These are phyloP conservation scores for Clausena lansium DNA, from an alignment of 345 rosid species.

Conservation along the genomic window DNA sequence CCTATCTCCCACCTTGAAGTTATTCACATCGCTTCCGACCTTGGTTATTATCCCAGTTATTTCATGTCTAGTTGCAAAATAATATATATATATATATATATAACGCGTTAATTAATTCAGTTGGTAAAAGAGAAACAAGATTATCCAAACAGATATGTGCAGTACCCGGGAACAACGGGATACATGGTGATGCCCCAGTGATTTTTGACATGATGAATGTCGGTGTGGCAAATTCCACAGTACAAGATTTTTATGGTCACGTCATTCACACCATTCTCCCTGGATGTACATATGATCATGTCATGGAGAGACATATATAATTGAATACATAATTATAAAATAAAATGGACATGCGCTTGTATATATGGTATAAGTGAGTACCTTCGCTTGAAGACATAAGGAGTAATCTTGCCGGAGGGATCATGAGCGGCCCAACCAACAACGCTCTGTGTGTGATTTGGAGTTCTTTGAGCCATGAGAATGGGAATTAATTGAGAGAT, in stretches of 20 bases:
- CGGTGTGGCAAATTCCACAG: slow-evolving; percentile 87
- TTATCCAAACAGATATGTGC: no score
- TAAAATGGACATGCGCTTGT: neutral
- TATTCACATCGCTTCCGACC: slow-evolving; percentile 42
- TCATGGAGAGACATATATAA: neutral
- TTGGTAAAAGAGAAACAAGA: neutral
- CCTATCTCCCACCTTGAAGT: slow-evolving; percentile 48
- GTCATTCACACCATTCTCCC: slow-evolving; percentile 68
- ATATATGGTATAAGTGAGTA: neutral
- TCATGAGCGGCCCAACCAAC: slow-evolving; percentile 61
- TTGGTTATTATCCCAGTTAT: slow-evolving; percentile 46
- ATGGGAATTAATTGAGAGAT: neutral
- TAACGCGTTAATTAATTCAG: no score
- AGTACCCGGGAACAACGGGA: slow-evolving; percentile 81
- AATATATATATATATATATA: neutral
- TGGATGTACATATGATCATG: slow-evolving; percentile 14
- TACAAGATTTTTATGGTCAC: slow-evolving; percentile 66
- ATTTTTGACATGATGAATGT: slow-evolving; percentile 60
- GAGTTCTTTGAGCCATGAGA: slow-evolving; percentile 45
- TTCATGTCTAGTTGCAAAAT: slow-evolving; percentile 44
- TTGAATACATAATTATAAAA: no score
- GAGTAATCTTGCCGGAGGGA: slow-evolving; percentile 47
- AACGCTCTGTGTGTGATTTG: slow-evolving; percentile 52
- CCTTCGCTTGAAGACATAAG: slow-evolving; percentile 56
- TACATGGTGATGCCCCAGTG: slow-evolving; percentile 84